Conservation (phyloP, 768 basidiomycete species). For the Hydnum rufescens region DNA sequence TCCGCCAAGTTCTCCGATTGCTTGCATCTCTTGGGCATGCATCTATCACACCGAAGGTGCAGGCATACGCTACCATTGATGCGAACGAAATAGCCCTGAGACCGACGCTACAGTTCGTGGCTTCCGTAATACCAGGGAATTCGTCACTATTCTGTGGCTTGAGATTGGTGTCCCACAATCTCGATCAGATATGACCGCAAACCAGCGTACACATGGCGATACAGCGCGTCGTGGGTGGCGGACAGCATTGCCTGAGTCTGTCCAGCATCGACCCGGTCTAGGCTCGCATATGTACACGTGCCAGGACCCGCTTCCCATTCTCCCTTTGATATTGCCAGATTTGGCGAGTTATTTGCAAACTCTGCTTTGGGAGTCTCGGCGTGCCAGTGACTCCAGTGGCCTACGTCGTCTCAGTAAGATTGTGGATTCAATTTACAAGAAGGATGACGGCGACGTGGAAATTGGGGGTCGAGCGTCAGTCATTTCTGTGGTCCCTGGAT, state of each 20-base stretch:
- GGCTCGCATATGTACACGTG: neutral
- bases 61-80: neutral
- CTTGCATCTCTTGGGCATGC: neutral
- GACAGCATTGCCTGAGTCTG: neutral
- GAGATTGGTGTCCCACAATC: neutral
- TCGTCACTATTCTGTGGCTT: neutral
- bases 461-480: neutral
- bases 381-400: neutral
- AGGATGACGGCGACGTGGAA: neutral
- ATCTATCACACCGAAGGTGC: neutral
- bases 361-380: neutral
- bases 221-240: neutral
- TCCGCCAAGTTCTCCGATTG: neutral
- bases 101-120: neutral
- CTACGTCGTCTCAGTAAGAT: neutral
- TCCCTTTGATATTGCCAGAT: neutral
- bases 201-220: neutral
- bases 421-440: neutral
- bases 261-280: neutral
- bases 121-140: neutral
- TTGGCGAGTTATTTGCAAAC: neutral
- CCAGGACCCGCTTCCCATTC: neutral
- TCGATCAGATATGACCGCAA: neutral
- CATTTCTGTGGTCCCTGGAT: neutral
- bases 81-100: neutral